Conservation (phyloP, 192 early-diverging fungal species). For the Coemansia sp. region DNA sequence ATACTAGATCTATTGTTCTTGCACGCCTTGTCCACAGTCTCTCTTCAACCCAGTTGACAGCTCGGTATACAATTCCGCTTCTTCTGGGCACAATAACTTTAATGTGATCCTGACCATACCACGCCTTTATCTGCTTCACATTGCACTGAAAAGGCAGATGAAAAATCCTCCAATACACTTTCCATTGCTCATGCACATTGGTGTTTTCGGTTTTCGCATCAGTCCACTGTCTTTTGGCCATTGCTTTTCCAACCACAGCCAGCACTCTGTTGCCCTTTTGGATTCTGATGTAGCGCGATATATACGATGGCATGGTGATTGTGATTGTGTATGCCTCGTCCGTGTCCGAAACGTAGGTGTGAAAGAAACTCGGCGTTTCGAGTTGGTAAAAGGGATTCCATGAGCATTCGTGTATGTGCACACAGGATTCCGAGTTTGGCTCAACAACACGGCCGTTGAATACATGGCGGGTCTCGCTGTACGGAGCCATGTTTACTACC, state of each 20-base stretch:
- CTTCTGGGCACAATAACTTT: conserved; percentile 23
- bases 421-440: background rate
- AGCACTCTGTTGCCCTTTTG: conserved; percentile 21
- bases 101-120: conserved; percentile 26
- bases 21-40: conserved; percentile 7
- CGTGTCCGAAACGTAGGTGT: conserved; percentile 24
- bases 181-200: conserved; percentile 45
- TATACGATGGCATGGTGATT: conserved; percentile 23
- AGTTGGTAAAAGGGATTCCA: conserved; percentile 36
- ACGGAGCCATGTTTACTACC: conserved; percentile 20
- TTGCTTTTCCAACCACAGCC: conserved; percentile 41
- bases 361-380: conserved; percentile 24
- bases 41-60: conserved; percentile 20
- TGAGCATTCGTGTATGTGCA: conserved; percentile 30
- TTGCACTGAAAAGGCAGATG: conserved; percentile 26
- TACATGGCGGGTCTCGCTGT: conserved; percentile 25
- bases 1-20: conserved; percentile 3
- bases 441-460: conserved; percentile 32
- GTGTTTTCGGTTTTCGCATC: background rate
- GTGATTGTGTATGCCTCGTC: conserved; percentile 17
- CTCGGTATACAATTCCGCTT: conserved; percentile 1
- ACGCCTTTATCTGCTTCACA: conserved; percentile 9
- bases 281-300: conserved; percentile 40
- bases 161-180: conserved; percentile 38
- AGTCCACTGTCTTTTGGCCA: conserved; percentile 34